A percentile compares a stretch with the other conserved stretches of the same genome.
These are phyloP conservation scores for Annona squamosa DNA, from an alignment of 164 flowering plant genomes.

Conservation along the genomic window DNA sequence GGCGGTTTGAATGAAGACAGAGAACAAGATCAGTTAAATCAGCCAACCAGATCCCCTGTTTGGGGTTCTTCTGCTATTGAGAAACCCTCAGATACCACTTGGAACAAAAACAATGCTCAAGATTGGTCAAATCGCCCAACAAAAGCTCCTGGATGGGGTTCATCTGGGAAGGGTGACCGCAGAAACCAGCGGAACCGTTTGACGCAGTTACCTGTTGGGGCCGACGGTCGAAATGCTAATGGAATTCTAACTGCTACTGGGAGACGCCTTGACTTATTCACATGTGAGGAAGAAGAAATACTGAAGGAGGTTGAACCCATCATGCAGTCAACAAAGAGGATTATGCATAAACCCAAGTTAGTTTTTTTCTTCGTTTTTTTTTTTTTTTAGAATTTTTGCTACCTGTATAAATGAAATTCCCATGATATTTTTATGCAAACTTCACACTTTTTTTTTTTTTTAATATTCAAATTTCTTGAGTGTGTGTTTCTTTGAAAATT, in stretches of 20 bases:
- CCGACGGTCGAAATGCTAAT: conserved; percentile 21
- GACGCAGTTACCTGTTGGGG: conserved; percentile 29
- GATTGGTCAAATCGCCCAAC: conserved; percentile 5
- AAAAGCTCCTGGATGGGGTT: conserved; percentile 22
- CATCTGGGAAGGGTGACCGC: conserved; percentile 16
- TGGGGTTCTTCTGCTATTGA: background rate
- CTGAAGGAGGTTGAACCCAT: conserved; percentile 59
- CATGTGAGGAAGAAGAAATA: conserved; percentile 66
- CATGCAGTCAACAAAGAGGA: conserved; percentile 50
- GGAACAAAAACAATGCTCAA: background rate
- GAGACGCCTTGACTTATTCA: conserved; percentile 56
- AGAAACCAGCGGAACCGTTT: conserved; percentile 33
- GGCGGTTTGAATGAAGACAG: conserved; percentile 8
- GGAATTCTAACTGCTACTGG: conserved; percentile 42
- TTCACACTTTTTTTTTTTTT: background rate
- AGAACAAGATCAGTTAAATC: background rate
- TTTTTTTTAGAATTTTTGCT: background rate
- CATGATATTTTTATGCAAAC: too few species aligned
- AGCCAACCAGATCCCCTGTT: background rate
- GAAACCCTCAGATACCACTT: conserved; percentile 4
- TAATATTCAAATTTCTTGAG: too few species aligned
- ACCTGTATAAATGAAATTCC: background rate
- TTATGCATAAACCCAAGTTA: conserved; percentile 65
- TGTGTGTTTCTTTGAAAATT: background rate
- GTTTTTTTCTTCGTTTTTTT: conserved; percentile 1